Conservation (phyloP, 345 rosid genomes). For the Citrus medica region DNA sequence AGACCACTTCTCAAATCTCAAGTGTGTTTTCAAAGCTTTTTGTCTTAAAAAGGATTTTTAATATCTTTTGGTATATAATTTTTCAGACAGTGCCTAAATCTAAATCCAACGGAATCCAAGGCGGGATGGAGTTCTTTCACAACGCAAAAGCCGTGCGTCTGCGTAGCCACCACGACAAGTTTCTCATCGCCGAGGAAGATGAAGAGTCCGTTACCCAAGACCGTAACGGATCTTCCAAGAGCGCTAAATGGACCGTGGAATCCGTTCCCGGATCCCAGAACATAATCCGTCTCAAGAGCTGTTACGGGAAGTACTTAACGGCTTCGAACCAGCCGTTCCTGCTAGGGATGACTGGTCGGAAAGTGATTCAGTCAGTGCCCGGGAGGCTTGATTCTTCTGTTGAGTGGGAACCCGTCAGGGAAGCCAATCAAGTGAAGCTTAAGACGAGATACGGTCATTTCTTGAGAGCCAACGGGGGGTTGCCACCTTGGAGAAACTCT, state of each 20-base stretch:
- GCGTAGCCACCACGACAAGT: constrained; percentile 77
- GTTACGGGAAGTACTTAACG: constrained; percentile 72
- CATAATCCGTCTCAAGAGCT: constrained; percentile 63
- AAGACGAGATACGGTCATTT: constrained; percentile 56
- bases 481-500: constrained; percentile 81
- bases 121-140: constrained; percentile 73
- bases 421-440: constrained; percentile 49
- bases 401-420: constrained; percentile 82
- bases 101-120: constrained; percentile 12
- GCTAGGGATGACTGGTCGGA: constrained; percentile 73
- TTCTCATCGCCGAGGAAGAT: constrained; percentile 64
- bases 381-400: constrained; percentile 48
- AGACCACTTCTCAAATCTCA: background rate
- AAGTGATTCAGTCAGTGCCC: constrained; percentile 57
- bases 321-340: constrained; percentile 77
- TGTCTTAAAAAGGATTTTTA: no score
- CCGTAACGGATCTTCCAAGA: constrained; percentile 57
- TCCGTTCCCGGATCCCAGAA: constrained; percentile 40
- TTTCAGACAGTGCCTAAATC: constrained; percentile 8
- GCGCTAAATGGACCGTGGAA: constrained; percentile 73
- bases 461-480: constrained; percentile 66
- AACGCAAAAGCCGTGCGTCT: constrained; percentile 74
- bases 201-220: constrained; percentile 64
- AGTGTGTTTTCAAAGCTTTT: background rate
- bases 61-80: background rate